phyloP scores from a whole-genome alignment of 2,329 filamentous ascomycete species.

The Monilinia fructigena region DNA sequence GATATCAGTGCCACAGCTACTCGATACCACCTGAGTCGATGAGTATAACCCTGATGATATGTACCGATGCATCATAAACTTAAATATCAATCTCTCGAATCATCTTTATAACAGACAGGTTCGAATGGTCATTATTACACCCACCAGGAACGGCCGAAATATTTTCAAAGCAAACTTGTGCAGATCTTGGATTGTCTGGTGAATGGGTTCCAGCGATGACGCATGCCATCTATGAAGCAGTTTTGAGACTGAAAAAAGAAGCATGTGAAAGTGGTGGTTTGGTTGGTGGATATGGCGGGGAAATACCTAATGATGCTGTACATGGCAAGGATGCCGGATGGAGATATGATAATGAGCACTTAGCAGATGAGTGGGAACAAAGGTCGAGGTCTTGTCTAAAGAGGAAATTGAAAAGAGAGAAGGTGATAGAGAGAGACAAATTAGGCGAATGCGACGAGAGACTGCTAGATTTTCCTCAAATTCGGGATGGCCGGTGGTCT shows the following conservation, averaged over 20 bases:
- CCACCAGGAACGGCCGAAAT: conserved; percentile 87
- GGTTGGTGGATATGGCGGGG: conserved; percentile 68
- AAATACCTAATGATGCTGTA: conserved; percentile 86
- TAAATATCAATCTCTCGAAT: conserved; percentile 90
- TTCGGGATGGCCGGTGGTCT: conserved; percentile 73
- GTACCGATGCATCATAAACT: conserved; percentile 85
- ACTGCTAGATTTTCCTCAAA: conserved; percentile 90
- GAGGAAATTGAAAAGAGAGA: conserved; percentile 98
- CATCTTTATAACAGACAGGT: conserved; percentile 95
- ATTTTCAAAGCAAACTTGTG: conserved; percentile 89
- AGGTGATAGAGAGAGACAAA: conserved; percentile 87
- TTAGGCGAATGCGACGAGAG: conserved; percentile 81
- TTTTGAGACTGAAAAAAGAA: conserved; percentile 90
- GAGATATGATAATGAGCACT: conserved; percentile 89
- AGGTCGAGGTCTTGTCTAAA: conserved; percentile 78
- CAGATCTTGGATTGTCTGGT: conserved; percentile 81
- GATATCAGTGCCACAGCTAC: conserved; percentile 70
- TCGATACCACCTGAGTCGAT: conserved; percentile 62
- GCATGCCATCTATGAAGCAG: conserved; percentile 95
- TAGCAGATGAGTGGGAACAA: conserved; percentile 82
- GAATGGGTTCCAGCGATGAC: conserved; percentile 96
- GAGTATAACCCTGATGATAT: conserved; percentile 88
- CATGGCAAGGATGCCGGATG: conserved; percentile 83
- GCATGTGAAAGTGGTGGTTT: conserved; percentile 89
- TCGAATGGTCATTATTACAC: conserved; percentile 94